Base-by-base conservation (phyloP, 192 early-diverging fungal species). In the Backusella macrospora region DNA sequence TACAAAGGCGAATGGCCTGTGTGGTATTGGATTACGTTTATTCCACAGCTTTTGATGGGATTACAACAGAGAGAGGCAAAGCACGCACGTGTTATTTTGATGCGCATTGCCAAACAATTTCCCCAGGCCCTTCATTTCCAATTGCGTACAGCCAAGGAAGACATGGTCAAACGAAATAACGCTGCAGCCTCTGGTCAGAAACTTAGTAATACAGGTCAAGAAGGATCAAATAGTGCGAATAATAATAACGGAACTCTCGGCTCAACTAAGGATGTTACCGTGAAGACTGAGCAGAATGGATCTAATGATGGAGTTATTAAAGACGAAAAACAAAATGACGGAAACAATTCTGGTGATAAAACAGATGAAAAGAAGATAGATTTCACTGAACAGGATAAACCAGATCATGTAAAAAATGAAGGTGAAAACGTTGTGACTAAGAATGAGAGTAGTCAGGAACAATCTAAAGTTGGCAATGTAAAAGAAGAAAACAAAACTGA, bases 11-110 rank as follows among this genome's bases (percentile, higher is more conserved):
- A 99, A 38, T 86, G 91, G 68, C 94, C 95, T 15, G 86, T 93
- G 13, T 98, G 96, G 97, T 96, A 97, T 84, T 99, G 98, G 98
- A 96, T 96, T 68, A 96, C 94, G 0, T 98, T 98, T 73, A 96
- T 99, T 64, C 97, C 98, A 5, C 96, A 99, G 79, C 86, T 99
- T 14, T 84, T 99, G 37, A 78, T 89, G 2, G 90, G 91, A 0
- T 84, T 99, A 18, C 81, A 88, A 9, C 88, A 90, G 76, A 92
- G 90, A 62, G 97, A 99, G 76, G 91, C 94, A 34, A 86, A 86
- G 48, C 91, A 92, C 83, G 91, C 94, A 1, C 88, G 90, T 65
- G 85, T 87, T 49, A 93, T 99, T 64, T 80, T 99, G 72, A 89
- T 94, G 74, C 93, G 92, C 76, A 96, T 99, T 76, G 97, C 98